Evolutionary conservation across 2,329 filamentous ascomycete genomes (phyloP), one percentile per base, ranked within the genome.

Genomic region (Madurella fahalii): DNA sequence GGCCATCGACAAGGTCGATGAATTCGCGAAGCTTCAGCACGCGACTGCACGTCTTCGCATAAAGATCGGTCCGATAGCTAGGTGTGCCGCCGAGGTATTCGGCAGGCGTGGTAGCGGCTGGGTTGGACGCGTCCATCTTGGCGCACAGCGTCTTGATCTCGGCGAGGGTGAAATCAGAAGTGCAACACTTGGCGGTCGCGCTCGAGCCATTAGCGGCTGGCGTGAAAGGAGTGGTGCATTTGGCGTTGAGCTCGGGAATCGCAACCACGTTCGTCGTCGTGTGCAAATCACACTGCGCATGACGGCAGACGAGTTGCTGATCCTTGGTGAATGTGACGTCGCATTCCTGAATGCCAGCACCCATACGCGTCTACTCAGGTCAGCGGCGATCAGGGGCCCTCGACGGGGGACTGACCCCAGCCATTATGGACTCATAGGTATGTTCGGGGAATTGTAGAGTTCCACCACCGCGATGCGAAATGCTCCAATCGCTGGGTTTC

Each of bases 131-230:
- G 64, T 89, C 86, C 83, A 87, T 87, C 71, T 87, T 88, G 64
- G 79, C 79, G 71, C 86, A 89, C 5, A 89, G 78, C 5, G 77
- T 74, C 69, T 83, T 81, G 75, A 82, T 88, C 69, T 89, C 86
- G 44, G 75, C 75, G 37, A 86, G 71, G 1, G 85, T 88, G 64
- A 89, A 81, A 65, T 89, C 86, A 62, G 78, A 83, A 2, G 86
- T 88, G 75, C 86, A 89, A 75, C 86, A 89, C 60, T 80, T 81
- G 12, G 84, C 85, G 15, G 72, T 75, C 1, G 86, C 86, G 1
- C 73, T 64, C 5, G 69, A 70, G 50, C 77, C 80, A 58, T 75
- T 71, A 15, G 68, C 68, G 4, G 81, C 77, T 0, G 84, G 80
- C n/a, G 68, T 69, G 69, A 88, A 88, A 0, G 82, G 83, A 50